Evolutionary conservation across 164 flowering plant genomes (phyloP), one percentile per base, ranked within the genome.

Genomic region (Macadamia integrifolia): DNA sequence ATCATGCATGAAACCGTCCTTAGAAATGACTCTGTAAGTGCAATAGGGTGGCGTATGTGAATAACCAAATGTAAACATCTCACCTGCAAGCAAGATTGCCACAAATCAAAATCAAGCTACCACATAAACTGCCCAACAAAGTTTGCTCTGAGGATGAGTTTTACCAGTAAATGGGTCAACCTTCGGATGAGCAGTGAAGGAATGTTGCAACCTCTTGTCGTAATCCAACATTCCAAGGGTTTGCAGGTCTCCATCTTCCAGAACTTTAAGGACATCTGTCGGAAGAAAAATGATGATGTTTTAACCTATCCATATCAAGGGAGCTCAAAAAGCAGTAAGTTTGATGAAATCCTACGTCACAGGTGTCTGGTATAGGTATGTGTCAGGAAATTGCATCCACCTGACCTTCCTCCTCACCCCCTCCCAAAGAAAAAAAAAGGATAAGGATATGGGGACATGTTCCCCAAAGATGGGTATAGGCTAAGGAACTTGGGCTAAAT

Each of bases 121-220:
- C 9, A 40, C 30, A 23, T 58, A 12, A 6, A 56, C 49, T 3
- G 10, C 32, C 18, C 52, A 29, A 57, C 13, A 61, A 58, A 66
- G 23, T 31, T 52, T 59, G 28, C 12, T 17, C 44, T 44, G 42
- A 62, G 31, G 68, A 50, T 29, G 52, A 17, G 32, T 18, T 62
- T 78, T 82, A 94, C 99, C 99, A 46, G 99, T 92, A 61, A 85
- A 58, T 56, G 97, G 98, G 62, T 94, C 97, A 58, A 94, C 87
- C 76, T 94, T 94, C 12, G 98, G 99, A 78, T 94, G 98, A 80
- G 98, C 99, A 64, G 99, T 90, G 79, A 94, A 94, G 59, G 96
- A 74, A 80, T 94, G 98, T 30, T 78, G 13, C 80, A 92, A 75
- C 77, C 98, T 85, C 81, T 90, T 90, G 85, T 94, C 98, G 83